phyloP scores from a whole-genome alignment of 306 rosid species.

The Castanea crenata region DNA sequence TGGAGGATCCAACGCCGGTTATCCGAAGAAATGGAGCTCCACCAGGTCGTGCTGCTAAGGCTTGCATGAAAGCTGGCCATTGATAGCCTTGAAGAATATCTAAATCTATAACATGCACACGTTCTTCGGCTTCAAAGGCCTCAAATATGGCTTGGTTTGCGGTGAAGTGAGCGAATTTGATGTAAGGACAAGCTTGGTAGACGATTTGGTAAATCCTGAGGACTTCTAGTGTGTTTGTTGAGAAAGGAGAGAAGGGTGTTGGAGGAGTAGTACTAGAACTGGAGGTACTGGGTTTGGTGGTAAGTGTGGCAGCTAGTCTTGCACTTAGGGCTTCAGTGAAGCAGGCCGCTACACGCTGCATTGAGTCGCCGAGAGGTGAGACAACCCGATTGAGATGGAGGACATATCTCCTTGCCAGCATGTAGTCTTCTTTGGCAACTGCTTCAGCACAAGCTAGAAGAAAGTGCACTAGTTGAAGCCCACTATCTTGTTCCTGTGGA shows the following conservation, averaged over 20 bases:
- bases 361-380: conserved; percentile 79
- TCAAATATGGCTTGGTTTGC: conserved; percentile 92
- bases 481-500: conserved; percentile 79
- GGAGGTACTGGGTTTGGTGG: conserved; percentile 15
- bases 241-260: conserved; percentile 43
- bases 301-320: conserved; percentile 66
- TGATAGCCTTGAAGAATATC: conserved; percentile 91
- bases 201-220: conserved; percentile 86
- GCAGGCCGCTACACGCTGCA: conserved; percentile 87
- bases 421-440: conserved; percentile 83
- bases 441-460: conserved; percentile 93
- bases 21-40: conserved; percentile 70
- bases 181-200: conserved; percentile 90
- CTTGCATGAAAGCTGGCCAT: conserved; percentile 96
- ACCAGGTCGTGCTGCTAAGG: conserved; percentile 61
- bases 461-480: conserved; percentile 90
- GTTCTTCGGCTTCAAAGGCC: conserved; percentile 79
- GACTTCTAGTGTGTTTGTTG: conserved; percentile 66
- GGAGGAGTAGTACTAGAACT: neutral
- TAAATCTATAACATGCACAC: conserved; percentile 81
- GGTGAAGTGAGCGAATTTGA: conserved; percentile 89
- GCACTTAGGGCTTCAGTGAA: conserved; percentile 78
- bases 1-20: conserved; percentile 52
- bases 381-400: conserved; percentile 76
- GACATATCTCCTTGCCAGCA: conserved; percentile 78